Base-by-base conservation (phyloP, 352 stramenopile genomes). In the Phytophthora sojae region DNA sequence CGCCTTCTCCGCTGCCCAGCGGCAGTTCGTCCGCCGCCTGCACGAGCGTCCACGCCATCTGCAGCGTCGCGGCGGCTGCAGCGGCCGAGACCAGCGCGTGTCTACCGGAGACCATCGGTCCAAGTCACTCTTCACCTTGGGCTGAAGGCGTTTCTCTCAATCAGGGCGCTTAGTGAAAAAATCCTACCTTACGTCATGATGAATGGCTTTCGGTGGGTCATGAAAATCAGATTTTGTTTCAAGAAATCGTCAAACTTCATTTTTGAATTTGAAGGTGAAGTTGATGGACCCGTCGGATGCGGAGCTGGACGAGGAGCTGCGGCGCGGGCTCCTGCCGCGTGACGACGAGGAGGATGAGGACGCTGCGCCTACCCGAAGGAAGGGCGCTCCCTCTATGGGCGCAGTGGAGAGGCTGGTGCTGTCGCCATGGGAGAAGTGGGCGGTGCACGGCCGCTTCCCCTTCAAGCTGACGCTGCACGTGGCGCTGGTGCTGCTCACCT, bases 391-490 rank as follows among this genome's bases (percentile, higher is more conserved):
- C 0, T 56, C 64, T 1, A 90, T 91, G 84, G 79, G 71, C 2
- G 61, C 69, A 17, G 65, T 88, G 32, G 86, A 93, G 71, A 71
- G 76, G 25, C 62, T 93, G 35, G 57, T 90, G 73, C 78, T 96
- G 14, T 95, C 90, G n/a, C 86, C 87, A 19, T 93, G 85, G 78
- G 88, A 94, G 61, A 96, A 95, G 54, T 96, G 89, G 88, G 26
- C 60, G 21, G 23, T 47, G 15, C 80, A 95, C 69, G 71, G 85
- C 15, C 85, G 86, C 52, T 92, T 97, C 67, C 92, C 91, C 4
- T 94, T 81, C 77, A 97, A 97, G 73, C 69, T 96, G 68, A 61
- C 72, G 64, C 79, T 96, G 63, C 91, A 97, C 54, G 62, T 89
- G 39, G 45, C 81, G n/a, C 83, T 97, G 14, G 32, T 97, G 55